Conservation (phyloP, 352 stramenopile species). For the Phytopythium helicoides region DNA sequence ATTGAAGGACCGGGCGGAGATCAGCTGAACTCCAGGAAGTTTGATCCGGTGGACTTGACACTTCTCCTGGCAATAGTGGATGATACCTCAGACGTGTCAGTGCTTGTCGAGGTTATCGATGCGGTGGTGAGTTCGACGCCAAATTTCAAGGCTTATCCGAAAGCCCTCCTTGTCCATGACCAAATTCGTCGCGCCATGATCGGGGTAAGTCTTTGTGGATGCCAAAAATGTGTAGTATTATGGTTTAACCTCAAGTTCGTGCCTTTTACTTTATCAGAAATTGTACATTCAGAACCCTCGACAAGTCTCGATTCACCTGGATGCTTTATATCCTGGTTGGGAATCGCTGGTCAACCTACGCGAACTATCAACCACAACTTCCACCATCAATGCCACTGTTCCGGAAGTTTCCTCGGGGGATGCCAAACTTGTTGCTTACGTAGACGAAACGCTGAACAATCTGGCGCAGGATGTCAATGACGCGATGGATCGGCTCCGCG, state of each 20-base stretch:
- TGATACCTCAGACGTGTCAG: slow-evolving; percentile 20
- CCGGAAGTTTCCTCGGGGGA: not conserved
- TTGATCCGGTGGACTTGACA: slow-evolving; percentile 1
- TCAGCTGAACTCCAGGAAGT: not conserved
- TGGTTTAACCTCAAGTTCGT: too few relatives aligned
- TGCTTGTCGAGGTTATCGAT: slow-evolving; percentile 42
- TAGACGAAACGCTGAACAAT: slow-evolving; percentile 48
- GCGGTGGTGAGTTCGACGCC: slow-evolving; percentile 37
- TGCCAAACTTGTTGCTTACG: slow-evolving; percentile 22
- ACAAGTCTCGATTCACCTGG: slow-evolving; percentile 36
- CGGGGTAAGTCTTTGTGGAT: slow-evolving; percentile 54
- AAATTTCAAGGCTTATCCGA: slow-evolving; percentile 10
- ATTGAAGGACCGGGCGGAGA: too few relatives aligned
- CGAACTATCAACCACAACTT: slow-evolving; percentile 9
- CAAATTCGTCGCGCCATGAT: slow-evolving; percentile 37
- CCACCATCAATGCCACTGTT: slow-evolving; percentile 15
- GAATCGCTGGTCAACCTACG: slow-evolving; percentile 34
- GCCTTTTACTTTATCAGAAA: slow-evolving; percentile 19
- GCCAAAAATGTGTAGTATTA: too few relatives aligned
- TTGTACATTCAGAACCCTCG: slow-evolving; percentile 69
- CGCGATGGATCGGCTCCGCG: slow-evolving; percentile 57
- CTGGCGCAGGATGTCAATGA: slow-evolving; percentile 42
- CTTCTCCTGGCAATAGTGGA: slow-evolving; percentile 19
- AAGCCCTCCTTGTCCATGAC: slow-evolving; percentile 11
- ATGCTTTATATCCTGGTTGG: slow-evolving; percentile 55